phyloP scores from a whole-genome alignment of 1,139 yeast species.

The Casaregolazyma suthepensis region DNA sequence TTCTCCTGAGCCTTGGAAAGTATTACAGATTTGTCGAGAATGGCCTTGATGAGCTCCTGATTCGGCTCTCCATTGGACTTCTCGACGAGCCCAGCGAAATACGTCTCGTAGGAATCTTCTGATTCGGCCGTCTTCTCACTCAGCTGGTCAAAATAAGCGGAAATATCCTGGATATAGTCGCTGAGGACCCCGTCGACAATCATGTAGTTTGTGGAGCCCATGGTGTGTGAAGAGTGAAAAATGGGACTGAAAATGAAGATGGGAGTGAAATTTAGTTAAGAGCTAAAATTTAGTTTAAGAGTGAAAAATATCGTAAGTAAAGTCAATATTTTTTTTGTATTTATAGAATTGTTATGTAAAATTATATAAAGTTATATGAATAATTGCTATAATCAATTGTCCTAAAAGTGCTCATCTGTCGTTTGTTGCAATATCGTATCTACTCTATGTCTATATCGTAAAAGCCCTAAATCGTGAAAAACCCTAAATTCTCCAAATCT shows the following conservation, averaged over 20 bases:
- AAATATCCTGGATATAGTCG: slow-evolving; percentile 35
- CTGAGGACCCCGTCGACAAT: slow-evolving; percentile 35
- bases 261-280: neutral
- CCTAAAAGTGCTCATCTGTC: too few relatives aligned
- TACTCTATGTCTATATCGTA: neutral
- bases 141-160: slow-evolving; percentile 35
- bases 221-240: slow-evolving; percentile 4
- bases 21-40: slow-evolving; percentile 30
- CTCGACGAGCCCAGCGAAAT: slow-evolving; percentile 25
- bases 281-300: too few relatives aligned
- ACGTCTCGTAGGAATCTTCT: slow-evolving; percentile 20
- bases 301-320: neutral
- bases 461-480: too few relatives aligned
- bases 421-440: neutral
- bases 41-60: slow-evolving; percentile 27
- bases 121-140: slow-evolving; percentile 24
- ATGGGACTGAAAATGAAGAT: neutral
- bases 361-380: too few relatives aligned
- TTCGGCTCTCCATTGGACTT: slow-evolving; percentile 22
- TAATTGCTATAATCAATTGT: too few relatives aligned
- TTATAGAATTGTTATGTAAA: too few relatives aligned
- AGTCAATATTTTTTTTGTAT: too few relatives aligned
- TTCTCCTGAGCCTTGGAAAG: slow-evolving; percentile 32
- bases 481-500: too few relatives aligned
- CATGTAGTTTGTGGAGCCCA: slow-evolving; percentile 19